These are phyloP conservation scores for Crithidia mellificae DNA, from an alignment of 208 protist genomes.

Conservation along the genomic window DNA sequence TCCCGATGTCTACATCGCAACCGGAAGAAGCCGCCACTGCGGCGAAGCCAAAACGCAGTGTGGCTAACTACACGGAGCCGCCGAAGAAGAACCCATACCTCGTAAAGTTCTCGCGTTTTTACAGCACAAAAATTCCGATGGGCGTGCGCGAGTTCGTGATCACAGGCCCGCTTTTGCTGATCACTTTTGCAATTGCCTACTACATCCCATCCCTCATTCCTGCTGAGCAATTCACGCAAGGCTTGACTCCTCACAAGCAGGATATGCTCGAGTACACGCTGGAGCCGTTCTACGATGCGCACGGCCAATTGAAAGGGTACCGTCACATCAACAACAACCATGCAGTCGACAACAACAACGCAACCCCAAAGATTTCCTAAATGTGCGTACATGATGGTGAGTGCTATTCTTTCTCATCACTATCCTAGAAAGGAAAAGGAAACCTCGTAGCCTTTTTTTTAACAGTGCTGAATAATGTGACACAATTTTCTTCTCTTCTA, in stretches of 20 bases:
- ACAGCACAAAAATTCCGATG: conserved; percentile 81
- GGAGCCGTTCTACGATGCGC: conserved; percentile 81
- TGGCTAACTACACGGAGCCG: conserved; percentile 70
- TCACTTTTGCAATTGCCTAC: conserved; percentile 73
- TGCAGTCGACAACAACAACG: neutral
- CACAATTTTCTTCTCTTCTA: too few species aligned
- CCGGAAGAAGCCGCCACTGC: neutral
- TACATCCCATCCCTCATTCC: conserved; percentile 61
- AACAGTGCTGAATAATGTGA: too few species aligned
- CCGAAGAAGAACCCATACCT: conserved; percentile 76
- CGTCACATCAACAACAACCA: conserved; percentile 58
- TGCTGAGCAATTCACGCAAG: conserved; percentile 75
- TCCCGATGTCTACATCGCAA: conserved; percentile 5
- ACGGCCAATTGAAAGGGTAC: conserved; percentile 71
- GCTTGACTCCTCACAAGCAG: conserved; percentile 59
- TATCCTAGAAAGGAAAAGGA: too few species aligned
- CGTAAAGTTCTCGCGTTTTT: conserved; percentile 67
- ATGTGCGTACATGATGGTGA: too few species aligned
- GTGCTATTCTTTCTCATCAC: too few species aligned
- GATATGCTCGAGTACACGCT: conserved; percentile 79
- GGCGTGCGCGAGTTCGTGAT: conserved; percentile 87
- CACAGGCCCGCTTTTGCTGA: conserved; percentile 60
- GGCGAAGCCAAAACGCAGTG: conserved; percentile 32
- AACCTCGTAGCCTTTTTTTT: too few species aligned
- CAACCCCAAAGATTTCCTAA: neutral